A percentile compares a stretch with the other conserved stretches of the same genome.
Conservation (phyloP, 2,329 filamentous ascomycete genomes). For the Aphanoascus verrucosus region DNA sequence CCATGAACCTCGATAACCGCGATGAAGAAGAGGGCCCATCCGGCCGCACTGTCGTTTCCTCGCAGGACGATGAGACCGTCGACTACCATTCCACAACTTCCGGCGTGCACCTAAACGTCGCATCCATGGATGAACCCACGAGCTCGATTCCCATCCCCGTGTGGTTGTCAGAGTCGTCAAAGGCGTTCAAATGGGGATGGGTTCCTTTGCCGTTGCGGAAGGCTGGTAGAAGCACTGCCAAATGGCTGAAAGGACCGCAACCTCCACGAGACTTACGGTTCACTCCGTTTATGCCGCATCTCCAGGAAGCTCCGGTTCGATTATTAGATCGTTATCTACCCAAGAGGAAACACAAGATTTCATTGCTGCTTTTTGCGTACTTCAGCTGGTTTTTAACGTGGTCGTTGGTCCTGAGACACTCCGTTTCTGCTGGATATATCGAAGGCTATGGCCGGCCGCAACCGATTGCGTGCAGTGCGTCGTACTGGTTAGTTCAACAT, state of each 20-base stretch:
- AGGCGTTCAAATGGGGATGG: conserved; percentile 40
- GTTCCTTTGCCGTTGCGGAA: conserved; percentile 38
- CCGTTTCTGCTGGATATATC: conserved; percentile 38
- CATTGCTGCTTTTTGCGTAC: conserved; percentile 35
- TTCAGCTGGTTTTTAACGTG: conserved; percentile 39
- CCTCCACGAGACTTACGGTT: conserved; percentile 38
- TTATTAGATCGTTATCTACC: conserved; percentile 37
- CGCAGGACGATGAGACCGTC: conserved; percentile 24
- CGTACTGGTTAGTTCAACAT: conserved; percentile 32
- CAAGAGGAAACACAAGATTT: conserved; percentile 37
- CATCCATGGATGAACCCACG: neutral
- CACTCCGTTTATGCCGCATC: conserved; percentile 36
- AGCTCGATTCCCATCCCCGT: conserved; percentile 32
- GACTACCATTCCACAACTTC: conserved; percentile 29
- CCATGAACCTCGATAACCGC: conserved; percentile 25
- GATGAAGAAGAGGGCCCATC: conserved; percentile 22
- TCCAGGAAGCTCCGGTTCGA: conserved; percentile 38
- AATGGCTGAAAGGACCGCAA: conserved; percentile 40
- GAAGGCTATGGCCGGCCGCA: conserved; percentile 39
- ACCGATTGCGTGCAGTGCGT: conserved; percentile 38
- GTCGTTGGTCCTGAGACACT: conserved; percentile 36
- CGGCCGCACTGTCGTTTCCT: conserved; percentile 26
- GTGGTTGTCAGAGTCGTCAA: conserved; percentile 40
- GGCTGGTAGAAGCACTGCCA: conserved; percentile 32
- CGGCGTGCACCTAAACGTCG: conserved; percentile 15